These are phyloP conservation scores for Petasospora fabianii DNA, from an alignment of 1,139 yeast species.

Conservation along the genomic window DNA sequence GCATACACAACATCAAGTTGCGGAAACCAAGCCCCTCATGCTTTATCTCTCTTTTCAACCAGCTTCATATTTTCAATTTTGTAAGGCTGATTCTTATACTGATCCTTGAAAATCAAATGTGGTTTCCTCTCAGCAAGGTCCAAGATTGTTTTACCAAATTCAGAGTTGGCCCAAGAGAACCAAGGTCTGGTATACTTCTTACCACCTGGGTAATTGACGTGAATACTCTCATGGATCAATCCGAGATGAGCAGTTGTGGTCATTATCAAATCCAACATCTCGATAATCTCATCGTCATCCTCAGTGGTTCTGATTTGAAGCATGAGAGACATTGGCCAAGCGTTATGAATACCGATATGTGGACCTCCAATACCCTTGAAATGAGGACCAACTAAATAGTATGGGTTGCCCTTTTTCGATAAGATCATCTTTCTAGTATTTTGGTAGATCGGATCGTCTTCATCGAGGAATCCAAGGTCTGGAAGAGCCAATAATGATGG, in stretches of 20 bases:
- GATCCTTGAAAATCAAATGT: slow-evolving; percentile 56
- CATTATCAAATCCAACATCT: slow-evolving; percentile 49
- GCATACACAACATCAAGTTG: too few relatives aligned
- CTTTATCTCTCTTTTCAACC: too few relatives aligned
- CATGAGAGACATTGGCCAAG: slow-evolving; percentile 89
- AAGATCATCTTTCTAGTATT: slow-evolving; percentile 79
- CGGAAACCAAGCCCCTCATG: too few relatives aligned
- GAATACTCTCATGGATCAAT: slow-evolving; percentile 77
- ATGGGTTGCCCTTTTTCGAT: slow-evolving; percentile 71
- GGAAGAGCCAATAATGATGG: slow-evolving; percentile 83
- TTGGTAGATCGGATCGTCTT: slow-evolving; percentile 57
- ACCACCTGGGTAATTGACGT: slow-evolving; percentile 55
- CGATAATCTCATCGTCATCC: slow-evolving; percentile 62
- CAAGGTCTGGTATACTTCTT: slow-evolving; percentile 63
- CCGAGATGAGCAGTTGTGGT: slow-evolving; percentile 70
- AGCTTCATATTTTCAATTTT: background rate
- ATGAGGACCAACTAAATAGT: slow-evolving; percentile 55
- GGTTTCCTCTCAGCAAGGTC: slow-evolving; percentile 75
- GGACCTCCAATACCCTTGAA: slow-evolving; percentile 90
- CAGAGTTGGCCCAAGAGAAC: slow-evolving; percentile 96
- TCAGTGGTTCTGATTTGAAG: slow-evolving; percentile 71
- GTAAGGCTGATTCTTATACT: slow-evolving; percentile 26
- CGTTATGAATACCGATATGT: slow-evolving; percentile 73
- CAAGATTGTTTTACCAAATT: slow-evolving; percentile 79
- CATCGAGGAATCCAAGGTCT: slow-evolving; percentile 62